These are phyloP conservation scores for Rhazya stricta DNA, from an alignment of 257 asterid genomes.

Conservation along the genomic window DNA sequence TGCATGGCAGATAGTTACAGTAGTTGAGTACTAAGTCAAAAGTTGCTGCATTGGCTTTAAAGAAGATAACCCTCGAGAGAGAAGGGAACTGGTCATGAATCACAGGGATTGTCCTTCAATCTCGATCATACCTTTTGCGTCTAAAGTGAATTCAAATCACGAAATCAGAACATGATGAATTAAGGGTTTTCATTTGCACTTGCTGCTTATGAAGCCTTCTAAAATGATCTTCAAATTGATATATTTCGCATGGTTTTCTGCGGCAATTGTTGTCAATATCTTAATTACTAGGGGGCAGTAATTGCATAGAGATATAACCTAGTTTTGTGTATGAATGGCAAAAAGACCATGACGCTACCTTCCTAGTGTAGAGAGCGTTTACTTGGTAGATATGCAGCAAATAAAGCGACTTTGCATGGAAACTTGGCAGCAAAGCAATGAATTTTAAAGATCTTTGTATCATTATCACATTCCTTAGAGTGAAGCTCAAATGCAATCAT, in stretches of 20 bases:
- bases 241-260: constrained; percentile 3
- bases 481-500: not conserved
- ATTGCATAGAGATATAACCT: not conserved
- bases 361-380: not conserved
- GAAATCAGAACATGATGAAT: too few species aligned
- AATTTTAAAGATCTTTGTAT: not conserved
- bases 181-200: not conserved
- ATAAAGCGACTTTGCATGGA: not conserved
- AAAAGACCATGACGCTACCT: not conserved
- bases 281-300: not conserved
- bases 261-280: not conserved
- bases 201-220: not conserved
- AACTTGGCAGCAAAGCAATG: not conserved
- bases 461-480: not conserved
- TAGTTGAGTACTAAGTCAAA: constrained; percentile 15
- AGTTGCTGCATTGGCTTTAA: not conserved
- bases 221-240: not conserved
- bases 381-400: not conserved
- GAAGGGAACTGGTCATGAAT: not conserved
- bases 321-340: not conserved
- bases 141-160: not conserved
- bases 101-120: not conserved
- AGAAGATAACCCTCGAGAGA: not conserved
- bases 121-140: not conserved
- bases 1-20: not conserved